A percentile compares a stretch with the other conserved stretches of the same genome.
These are phyloP conservation scores for Tetrapisispora phaffii DNA, from an alignment of 805 yeast species.

Conservation along the genomic window DNA sequence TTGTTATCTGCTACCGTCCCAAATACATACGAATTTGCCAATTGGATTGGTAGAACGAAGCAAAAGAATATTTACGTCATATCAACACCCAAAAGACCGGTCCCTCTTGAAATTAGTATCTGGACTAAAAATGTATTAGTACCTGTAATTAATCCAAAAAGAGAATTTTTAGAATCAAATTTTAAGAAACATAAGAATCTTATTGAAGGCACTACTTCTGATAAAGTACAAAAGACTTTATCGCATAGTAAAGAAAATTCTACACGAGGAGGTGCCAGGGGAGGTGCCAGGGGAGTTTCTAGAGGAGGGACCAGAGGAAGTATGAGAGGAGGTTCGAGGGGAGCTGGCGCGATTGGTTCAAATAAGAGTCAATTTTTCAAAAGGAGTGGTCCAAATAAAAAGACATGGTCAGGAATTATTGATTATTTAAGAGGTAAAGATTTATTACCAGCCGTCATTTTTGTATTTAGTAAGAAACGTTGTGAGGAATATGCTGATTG, in stretches of 20 bases:
- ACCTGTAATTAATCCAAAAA: slow-evolving; percentile 64
- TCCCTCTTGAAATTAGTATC: slow-evolving; percentile 77
- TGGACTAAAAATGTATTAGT: slow-evolving; percentile 72
- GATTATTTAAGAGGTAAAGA: slow-evolving; percentile 56
- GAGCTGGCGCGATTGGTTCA: slow-evolving; percentile 34
- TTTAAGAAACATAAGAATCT: slow-evolving; percentile 51
- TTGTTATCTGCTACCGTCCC: slow-evolving; percentile 95
- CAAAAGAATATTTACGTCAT: slow-evolving; percentile 93
- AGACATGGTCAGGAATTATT: slow-evolving; percentile 66
- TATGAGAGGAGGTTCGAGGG: slow-evolving; percentile 31
- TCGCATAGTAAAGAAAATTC: slow-evolving; percentile 34
- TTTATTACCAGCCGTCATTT: slow-evolving; percentile 83
- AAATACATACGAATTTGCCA: slow-evolving; percentile 95
- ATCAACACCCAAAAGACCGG: slow-evolving; percentile 93
- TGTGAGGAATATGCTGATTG: slow-evolving; percentile 90
- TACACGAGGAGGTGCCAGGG: slow-evolving; percentile 26
- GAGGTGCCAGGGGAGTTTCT: slow-evolving; percentile 20
- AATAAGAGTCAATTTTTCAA: slow-evolving; percentile 31
- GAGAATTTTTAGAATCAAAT: slow-evolving; percentile 57
- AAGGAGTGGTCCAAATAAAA: slow-evolving; percentile 65
- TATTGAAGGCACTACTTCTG: slow-evolving; percentile 35
- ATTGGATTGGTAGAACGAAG: slow-evolving; percentile 97
- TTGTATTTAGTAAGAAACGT: slow-evolving; percentile 86
- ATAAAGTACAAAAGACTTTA: slow-evolving; percentile 9
- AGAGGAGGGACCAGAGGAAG: slow-evolving; percentile 23